These are phyloP conservation scores for Botrytis aclada DNA, from an alignment of 2,329 filamentous ascomycete species.

Conservation along the genomic window DNA sequence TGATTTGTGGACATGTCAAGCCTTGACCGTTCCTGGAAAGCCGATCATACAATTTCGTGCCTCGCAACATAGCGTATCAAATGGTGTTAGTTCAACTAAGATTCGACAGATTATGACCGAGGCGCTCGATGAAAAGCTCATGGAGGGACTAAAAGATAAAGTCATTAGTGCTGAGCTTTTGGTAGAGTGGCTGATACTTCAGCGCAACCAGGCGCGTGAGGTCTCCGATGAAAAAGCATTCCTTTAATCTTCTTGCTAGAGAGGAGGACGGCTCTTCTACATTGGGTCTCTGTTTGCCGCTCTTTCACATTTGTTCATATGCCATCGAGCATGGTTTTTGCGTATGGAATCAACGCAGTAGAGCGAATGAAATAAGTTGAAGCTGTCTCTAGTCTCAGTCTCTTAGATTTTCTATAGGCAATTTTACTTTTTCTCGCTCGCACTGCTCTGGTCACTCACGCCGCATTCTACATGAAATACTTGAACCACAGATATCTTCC, in stretches of 20 bases:
- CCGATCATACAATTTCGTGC: neutral
- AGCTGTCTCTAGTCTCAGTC: too few species aligned
- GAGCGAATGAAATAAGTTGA: too few species aligned
- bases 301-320: too few species aligned
- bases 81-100: conserved; percentile 5
- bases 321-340: neutral
- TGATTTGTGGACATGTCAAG: neutral
- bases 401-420: too few species aligned
- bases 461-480: too few species aligned
- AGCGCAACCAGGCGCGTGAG: neutral
- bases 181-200: neutral
- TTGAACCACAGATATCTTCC: neutral
- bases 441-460: neutral
- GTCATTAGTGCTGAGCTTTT: neutral
- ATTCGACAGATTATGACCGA: conserved; percentile 5
- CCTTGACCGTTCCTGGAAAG: neutral
- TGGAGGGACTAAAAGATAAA: neutral
- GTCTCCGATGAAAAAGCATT: neutral
- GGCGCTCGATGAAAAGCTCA: neutral
- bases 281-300: rapidly evolving
- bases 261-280: too few species aligned
- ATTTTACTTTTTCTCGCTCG: neutral
- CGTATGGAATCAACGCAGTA: too few species aligned
- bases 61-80: neutral
- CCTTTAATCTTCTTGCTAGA: neutral